Conservation (phyloP, 441 rosid genomes). For the Croton setiger region DNA sequence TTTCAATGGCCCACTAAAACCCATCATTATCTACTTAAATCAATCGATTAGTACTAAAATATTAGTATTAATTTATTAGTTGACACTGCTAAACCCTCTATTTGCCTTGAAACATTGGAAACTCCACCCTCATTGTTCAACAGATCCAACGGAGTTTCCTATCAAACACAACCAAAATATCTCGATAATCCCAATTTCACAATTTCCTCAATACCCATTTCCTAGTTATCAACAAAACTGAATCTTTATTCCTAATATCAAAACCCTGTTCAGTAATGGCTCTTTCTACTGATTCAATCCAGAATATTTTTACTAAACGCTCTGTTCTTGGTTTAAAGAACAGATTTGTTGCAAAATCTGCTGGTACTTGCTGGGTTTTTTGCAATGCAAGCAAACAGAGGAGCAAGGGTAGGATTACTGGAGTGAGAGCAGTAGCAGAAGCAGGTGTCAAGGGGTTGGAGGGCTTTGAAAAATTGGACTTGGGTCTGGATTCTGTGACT, state of each 20-base stretch:
- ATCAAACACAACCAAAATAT: slow-evolving; percentile 13
- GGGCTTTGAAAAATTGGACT: slow-evolving; percentile 14
- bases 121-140: slow-evolving; percentile 3
- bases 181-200: neutral
- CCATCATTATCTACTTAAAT: neutral
- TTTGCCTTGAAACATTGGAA: slow-evolving; percentile 2
- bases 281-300: slow-evolving; percentile 32
- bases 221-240: neutral
- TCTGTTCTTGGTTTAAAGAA: slow-evolving; percentile 24
- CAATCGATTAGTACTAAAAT: neutral
- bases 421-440: slow-evolving; percentile 34
- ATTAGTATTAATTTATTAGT: neutral
- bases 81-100: neutral
- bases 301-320: slow-evolving; percentile 17
- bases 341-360: slow-evolving; percentile 21
- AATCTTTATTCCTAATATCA: neutral
- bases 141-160: slow-evolving; percentile 29
- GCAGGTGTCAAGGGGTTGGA: slow-evolving; percentile 26
- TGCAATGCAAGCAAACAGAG: slow-evolving; percentile 27
- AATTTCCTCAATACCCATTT: neutral
- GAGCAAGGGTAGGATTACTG: slow-evolving; percentile 8
- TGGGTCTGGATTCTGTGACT: slow-evolving; percentile 48
- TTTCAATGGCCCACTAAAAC: neutral
- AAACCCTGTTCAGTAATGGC: slow-evolving; percentile 34
- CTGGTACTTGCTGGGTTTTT: slow-evolving; percentile 13